Conservation (phyloP, 2,329 filamentous ascomycete species). For the Bretziella fagacearum region DNA sequence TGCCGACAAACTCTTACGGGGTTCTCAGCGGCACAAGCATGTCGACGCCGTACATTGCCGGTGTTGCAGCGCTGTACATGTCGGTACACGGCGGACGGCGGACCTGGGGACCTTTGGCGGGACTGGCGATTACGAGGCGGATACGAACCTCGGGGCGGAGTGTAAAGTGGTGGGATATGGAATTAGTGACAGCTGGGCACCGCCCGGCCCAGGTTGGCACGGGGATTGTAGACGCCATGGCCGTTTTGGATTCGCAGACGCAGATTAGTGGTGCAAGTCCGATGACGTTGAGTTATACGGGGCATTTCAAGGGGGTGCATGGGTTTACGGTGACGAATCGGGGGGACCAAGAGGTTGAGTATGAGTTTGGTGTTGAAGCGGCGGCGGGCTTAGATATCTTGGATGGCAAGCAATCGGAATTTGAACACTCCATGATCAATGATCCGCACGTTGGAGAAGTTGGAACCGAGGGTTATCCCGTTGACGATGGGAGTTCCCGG, state of each 20-base stretch:
- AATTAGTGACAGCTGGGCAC: conserved; percentile 31
- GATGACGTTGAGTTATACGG: conserved; percentile 29
- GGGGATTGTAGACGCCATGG: conserved; percentile 27
- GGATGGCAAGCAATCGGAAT: conserved; percentile 3
- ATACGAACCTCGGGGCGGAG: conserved; percentile 26
- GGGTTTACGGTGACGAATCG: conserved; percentile 27
- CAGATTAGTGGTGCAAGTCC: conserved; percentile 24
- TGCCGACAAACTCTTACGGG: conserved; percentile 13
- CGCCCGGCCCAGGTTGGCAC: conserved; percentile 33
- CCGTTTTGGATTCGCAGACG: conserved; percentile 24
- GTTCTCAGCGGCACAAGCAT: conserved; percentile 37
- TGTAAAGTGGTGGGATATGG: conserved; percentile 27
- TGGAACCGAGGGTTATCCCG: conserved; percentile 5
- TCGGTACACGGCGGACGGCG: conserved; percentile 27
- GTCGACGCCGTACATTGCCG: conserved; percentile 37
- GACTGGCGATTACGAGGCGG: conserved; percentile 19
- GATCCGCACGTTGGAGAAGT: conserved; percentile 9
- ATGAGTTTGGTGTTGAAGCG: conserved; percentile 25
- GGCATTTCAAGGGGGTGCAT: conserved; percentile 18
- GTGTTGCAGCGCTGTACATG: conserved; percentile 28
- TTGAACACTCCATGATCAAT: conserved; percentile 7
- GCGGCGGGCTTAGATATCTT: conserved; percentile 10
- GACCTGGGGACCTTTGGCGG: conserved; percentile 20
- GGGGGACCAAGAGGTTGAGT: conserved; percentile 22
- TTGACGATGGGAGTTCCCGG: conserved; percentile 1